Evolutionary conservation across 192 early-diverging fungal genomes (phyloP), one percentile per base, ranked within the genome.

Genomic region (Allomyces javanicus): DNA sequence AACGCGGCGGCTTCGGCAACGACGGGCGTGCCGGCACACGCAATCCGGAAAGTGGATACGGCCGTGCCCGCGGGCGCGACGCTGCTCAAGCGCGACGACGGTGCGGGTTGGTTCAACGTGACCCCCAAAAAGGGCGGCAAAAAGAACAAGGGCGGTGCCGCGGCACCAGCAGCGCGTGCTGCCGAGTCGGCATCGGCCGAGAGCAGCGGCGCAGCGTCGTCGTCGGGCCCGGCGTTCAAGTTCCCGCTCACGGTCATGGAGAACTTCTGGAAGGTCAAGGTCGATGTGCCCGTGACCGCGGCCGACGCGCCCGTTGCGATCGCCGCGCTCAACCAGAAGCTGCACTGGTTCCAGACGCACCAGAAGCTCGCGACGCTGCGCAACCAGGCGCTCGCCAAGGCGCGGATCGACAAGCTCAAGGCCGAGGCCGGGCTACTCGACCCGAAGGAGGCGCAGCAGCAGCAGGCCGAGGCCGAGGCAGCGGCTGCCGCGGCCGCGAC

Each of bases 371-470:
- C 80, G 19, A 94, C 92, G 64, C 82, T 74, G 10, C 87, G 87
- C 72, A 94, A 94, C 79, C 93, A 89, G 82, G 82, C 78, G 67
- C 86, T 85, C 73, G 94, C 89, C 62, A 85, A 93, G 75, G 88
- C 83, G 64, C 86, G 86, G 78, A 87, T 95, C 68, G 86, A 82
- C 44, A 83, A 83, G 67, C 77, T 90, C 68, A 72, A 73, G 72
- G 69, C 76, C 17, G 79, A 85, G 78, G 72, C 79, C 25, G 75
- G 81, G 62, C 72, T 68, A 50, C 50, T 58, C 5, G 50, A n/a
- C 50, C 21, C 33, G 33, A 40, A 40, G 33, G 33, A 40, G 33
- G 33, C 33, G 33, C 33, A 40, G 33, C 33, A 40, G 33, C 33
- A 40, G 33, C 33, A 40, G 33, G 33, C 33, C 33, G 33, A 40